Base-by-base conservation (phyloP, 371 early-diverging fungal species). In the Mortierella sp. region DNA sequence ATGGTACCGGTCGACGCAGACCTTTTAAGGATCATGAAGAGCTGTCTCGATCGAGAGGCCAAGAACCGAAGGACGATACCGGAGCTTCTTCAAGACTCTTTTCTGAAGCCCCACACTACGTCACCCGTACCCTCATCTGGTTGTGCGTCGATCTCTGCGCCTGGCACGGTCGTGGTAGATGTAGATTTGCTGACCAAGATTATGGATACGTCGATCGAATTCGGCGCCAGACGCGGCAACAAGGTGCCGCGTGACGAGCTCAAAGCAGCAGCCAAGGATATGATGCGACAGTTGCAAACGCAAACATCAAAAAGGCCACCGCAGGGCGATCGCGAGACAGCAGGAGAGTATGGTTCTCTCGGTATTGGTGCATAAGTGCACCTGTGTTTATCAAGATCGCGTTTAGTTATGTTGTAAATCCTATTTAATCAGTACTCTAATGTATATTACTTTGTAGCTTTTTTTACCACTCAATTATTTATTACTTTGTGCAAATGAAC, bases 11-110 rank as follows among this genome's bases (percentile, higher is more conserved):
- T 82, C 15, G 80, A 79, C 42, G 79, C 78, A 11, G 76, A 83
- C 21, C 57, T 88, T 26, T 62, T 88, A 50, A 79, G 80, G 8
- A 85, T 89, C n/a, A 82, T 95, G 83, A 73, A 83, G 51, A 57
- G 79, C 17, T 94, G 94, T 70, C 75, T 96, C 34, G 76, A 85
- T 47, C 61, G 90, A 28, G 86, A 94, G 34, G 87, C 90, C 5
- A 89, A 85, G 55, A 79, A 83, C 57, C 82, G 97, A 46, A 59
- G 80, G 59, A 90, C 90, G 23, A 92, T 95, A n/a, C 89, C 89
- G 0, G 81, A 89, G 31, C 76, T 96, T 49, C 79, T 96, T 1
- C 55, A 60, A 4, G 91, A 94, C 60, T 84, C 87, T 6, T 89
- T 93, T 50, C 64, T 92, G 9, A 44, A 44, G 7, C 44, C 44